Conservation (phyloP, 2,329 filamentous ascomycete genomes). For the Aureobasidium sp. region DNA sequence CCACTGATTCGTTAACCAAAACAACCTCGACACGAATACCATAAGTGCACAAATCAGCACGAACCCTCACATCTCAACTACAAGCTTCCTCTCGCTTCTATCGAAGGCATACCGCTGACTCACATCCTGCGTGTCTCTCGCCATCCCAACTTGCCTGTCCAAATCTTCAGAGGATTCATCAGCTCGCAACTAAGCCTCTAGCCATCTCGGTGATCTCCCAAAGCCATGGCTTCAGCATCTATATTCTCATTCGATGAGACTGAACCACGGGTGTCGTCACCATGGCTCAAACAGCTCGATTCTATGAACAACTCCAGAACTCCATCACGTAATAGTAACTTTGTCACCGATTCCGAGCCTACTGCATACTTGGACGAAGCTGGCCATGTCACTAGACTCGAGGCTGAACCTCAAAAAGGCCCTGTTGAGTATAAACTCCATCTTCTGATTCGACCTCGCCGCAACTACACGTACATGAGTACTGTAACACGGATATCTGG, state of each 20-base stretch:
- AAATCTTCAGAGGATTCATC: neutral
- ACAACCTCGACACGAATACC: neutral
- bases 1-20: conserved; percentile 38
- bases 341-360: neutral
- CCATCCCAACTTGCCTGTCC: neutral
- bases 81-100: neutral
- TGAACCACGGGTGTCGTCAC: conserved; percentile 80
- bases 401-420: conserved; percentile 87
- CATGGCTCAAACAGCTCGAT: conserved; percentile 55
- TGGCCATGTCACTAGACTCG: conserved; percentile 59
- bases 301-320: neutral
- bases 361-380: conserved; percentile 22
- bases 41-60: neutral
- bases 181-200: neutral
- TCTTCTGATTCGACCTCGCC: conserved; percentile 70
- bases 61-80: neutral
- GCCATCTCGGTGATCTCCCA: neutral
- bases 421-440: conserved; percentile 97
- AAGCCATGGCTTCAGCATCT: conserved; percentile 57
- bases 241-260: conserved; percentile 86
- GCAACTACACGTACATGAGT: conserved; percentile 65
- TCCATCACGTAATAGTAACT: neutral
- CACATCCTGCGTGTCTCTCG: neutral
- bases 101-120: neutral
- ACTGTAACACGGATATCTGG: conserved; percentile 51